Conservation (phyloP, 2,329 filamentous ascomycete species). For the Aspergillus calidoustus region DNA sequence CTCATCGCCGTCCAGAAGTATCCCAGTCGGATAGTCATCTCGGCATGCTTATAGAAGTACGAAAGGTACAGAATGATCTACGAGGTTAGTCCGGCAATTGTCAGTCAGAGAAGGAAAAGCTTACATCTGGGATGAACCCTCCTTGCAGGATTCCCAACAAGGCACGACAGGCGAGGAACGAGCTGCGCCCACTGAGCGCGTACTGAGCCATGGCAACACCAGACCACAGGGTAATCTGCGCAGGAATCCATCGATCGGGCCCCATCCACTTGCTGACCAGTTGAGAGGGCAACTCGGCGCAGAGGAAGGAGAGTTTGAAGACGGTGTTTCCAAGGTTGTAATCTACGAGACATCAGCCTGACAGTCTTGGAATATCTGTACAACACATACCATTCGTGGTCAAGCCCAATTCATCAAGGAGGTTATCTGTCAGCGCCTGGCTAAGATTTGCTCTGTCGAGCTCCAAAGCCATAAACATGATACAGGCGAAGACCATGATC, state of each 20-base stretch:
- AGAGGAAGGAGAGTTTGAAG: constrained; percentile 41
- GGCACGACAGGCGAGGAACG: constrained; percentile 50
- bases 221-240: constrained; percentile 62
- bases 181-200: constrained; percentile 51
- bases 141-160: constrained; percentile 56
- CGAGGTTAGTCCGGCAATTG: background rate
- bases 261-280: constrained; percentile 64
- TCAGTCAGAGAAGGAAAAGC: background rate
- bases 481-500: constrained; percentile 18
- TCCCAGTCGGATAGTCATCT: constrained; percentile 69
- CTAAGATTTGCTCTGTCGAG: constrained; percentile 62
- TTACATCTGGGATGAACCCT: constrained; percentile 56
- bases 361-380: background rate
- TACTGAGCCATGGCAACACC: constrained; percentile 58
- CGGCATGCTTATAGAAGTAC: constrained; percentile 75
- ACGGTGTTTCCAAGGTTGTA: constrained; percentile 51
- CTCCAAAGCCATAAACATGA: constrained; percentile 47
- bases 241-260: constrained; percentile 65
- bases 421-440: constrained; percentile 62
- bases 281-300: constrained; percentile 65
- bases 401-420: constrained; percentile 34
- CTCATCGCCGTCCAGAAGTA: constrained; percentile 72
- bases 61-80: constrained; percentile 59
- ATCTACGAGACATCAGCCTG: constrained; percentile 50
- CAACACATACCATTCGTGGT: constrained; percentile 26